These are phyloP conservation scores for Fragosphaeria purpurea DNA, from an alignment of 2,329 filamentous ascomycete species.

Conservation along the genomic window DNA sequence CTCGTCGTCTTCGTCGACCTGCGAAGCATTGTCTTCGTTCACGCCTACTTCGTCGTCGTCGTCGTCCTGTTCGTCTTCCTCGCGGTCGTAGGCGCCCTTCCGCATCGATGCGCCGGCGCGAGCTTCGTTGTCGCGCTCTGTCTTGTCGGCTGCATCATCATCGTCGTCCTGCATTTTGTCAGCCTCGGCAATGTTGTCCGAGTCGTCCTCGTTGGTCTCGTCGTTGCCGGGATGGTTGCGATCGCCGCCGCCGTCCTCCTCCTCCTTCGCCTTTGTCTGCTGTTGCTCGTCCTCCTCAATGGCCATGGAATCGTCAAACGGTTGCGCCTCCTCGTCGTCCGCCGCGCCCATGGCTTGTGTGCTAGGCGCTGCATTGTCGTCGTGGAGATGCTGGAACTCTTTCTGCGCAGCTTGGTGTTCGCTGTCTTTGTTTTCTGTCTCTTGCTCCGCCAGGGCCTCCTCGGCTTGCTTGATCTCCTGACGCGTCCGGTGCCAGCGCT, in stretches of 20 bases:
- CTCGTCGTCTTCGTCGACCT: constrained; percentile 35
- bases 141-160: constrained; percentile 29
- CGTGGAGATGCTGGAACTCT: constrained; percentile 89
- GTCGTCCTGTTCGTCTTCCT: constrained; percentile 4
- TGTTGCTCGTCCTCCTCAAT: constrained; percentile 48
- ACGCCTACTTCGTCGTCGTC: constrained; percentile 20
- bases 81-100: constrained; percentile 45
- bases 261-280: constrained; percentile 15
- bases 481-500: constrained; percentile 85
- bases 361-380: constrained; percentile 73
- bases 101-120: constrained; percentile 51
- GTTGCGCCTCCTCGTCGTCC: constrained; percentile 64
- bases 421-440: constrained; percentile 19
- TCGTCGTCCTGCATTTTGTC: constrained; percentile 23
- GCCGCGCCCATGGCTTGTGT: constrained; percentile 86
- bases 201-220: constrained; percentile 26
- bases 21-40: constrained; percentile 23
- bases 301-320: constrained; percentile 81
- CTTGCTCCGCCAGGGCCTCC: constrained; percentile 35
- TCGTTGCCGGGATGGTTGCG: constrained; percentile 45
- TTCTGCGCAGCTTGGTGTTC: constrained; percentile 64
- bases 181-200: constrained; percentile 30
- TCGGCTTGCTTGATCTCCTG: constrained; percentile 60
- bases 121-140: constrained; percentile 44
- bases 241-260: constrained; percentile 40